Conservation (phyloP, 495 filamentous ascomycete species). For the Amphirosellinia nigrospora region DNA sequence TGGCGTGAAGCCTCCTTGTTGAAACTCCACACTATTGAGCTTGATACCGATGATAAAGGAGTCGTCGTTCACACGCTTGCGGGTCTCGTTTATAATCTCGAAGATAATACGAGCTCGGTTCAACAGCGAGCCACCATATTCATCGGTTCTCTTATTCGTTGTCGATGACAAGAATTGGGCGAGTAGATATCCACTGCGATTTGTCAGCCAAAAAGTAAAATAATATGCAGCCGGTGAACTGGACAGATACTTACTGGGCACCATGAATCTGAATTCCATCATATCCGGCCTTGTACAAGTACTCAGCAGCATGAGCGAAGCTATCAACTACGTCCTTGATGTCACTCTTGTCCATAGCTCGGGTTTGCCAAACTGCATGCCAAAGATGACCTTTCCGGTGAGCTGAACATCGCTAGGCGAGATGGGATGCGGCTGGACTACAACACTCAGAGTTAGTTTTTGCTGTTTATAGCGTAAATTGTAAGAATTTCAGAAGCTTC, state of each 20-base stretch:
- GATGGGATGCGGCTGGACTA: constrained; percentile 62
- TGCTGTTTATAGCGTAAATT: too few relatives aligned
- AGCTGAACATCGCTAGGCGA: constrained; percentile 66
- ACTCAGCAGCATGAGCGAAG: constrained; percentile 64
- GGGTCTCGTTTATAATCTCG: constrained; percentile 58
- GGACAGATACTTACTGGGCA: constrained; percentile 43
- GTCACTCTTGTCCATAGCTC: constrained; percentile 54
- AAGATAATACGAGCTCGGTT: constrained; percentile 63
- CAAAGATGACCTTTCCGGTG: constrained; percentile 16
- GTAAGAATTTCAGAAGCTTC: too few relatives aligned
- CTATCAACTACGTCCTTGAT: constrained; percentile 55
- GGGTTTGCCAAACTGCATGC: constrained; percentile 33
- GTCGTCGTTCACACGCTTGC: constrained; percentile 45
- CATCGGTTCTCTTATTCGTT: constrained; percentile 66
- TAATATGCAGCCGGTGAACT: neutral
- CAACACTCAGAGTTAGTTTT: too few relatives aligned
- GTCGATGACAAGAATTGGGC: constrained; percentile 67
- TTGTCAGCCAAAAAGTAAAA: neutral
- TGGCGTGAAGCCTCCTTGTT: constrained; percentile 59
- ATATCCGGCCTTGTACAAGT: constrained; percentile 61
- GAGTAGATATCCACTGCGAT: constrained; percentile 63
- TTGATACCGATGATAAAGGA: constrained; percentile 68
- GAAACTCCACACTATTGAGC: constrained; percentile 72
- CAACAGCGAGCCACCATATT: constrained; percentile 64
- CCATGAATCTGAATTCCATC: constrained; percentile 66